Conservation (phyloP, 1,139 yeast genomes). For the Suhomyces yuchorum region DNA sequence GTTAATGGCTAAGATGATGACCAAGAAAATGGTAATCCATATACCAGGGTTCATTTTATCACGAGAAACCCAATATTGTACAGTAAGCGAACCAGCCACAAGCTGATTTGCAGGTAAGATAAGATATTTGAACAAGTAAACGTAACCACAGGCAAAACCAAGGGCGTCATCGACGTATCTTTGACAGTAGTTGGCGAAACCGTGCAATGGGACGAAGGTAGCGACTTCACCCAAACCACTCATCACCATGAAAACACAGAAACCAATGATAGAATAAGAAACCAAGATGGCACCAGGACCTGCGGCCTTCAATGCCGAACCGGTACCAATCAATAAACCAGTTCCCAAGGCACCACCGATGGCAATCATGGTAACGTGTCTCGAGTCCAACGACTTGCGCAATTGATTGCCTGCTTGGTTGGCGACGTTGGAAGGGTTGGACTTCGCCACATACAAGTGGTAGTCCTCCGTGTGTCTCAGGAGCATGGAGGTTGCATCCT, state of each 20-base stretch:
- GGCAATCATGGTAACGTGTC: constrained; percentile 79
- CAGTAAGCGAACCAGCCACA: constrained; percentile 61
- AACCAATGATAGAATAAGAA: constrained; percentile 62
- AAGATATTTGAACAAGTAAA: constrained; percentile 62
- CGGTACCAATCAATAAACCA: constrained; percentile 72
- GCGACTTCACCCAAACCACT: constrained; percentile 75
- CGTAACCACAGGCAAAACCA: constrained; percentile 76
- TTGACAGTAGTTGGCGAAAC: constrained; percentile 69
- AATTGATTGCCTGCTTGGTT: constrained; percentile 54
- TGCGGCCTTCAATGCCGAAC: constrained; percentile 60
- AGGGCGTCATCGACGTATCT: constrained; percentile 70
- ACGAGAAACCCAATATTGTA: constrained; percentile 60
- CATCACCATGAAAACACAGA: constrained; percentile 69
- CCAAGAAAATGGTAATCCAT: constrained; percentile 57
- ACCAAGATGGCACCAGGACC: constrained; percentile 73
- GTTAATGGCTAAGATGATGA: constrained; percentile 39
- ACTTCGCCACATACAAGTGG: constrained; percentile 48
- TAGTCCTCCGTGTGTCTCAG: constrained; percentile 54
- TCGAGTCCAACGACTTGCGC: constrained; percentile 62
- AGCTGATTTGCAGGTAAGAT: constrained; percentile 66
- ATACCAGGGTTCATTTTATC: constrained; percentile 57
- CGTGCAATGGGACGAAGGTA: constrained; percentile 70
- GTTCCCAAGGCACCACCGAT: constrained; percentile 59
- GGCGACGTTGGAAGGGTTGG: constrained; percentile 42
- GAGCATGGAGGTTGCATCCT: constrained; percentile 33